Percentiles rank a stretch among this genome's conserved stretches.
Evolutionary conservation across 2,329 filamentous ascomycete genomes (phyloP).

Genomic region (Sordariomycetes sp.): DNA sequence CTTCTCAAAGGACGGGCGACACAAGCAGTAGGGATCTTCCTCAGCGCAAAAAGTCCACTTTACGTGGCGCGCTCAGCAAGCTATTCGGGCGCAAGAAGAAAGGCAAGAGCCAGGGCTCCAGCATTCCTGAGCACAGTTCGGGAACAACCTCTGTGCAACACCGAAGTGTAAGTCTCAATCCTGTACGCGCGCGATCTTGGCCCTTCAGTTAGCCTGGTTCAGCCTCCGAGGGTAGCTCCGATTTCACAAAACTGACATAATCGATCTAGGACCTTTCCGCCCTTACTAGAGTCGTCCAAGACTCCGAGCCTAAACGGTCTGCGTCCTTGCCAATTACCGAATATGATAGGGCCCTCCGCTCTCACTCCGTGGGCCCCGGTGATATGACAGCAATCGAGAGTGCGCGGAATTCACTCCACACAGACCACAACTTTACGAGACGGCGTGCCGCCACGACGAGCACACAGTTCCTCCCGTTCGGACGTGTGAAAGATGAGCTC

Average conservation of each 20-base stretch:
- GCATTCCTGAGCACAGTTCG: not conserved
- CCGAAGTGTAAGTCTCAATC: slow-evolving; percentile 1
- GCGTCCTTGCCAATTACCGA: slow-evolving; percentile 50
- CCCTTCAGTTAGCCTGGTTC: not conserved
- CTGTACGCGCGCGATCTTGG: not conserved
- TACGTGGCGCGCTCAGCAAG: slow-evolving; percentile 44
- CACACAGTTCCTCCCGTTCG: slow-evolving; percentile 26
- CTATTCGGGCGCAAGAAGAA: slow-evolving; percentile 50
- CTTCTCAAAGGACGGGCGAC: slow-evolving; percentile 20
- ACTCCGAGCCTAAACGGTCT: slow-evolving; percentile 39
- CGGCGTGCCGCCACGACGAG: slow-evolving; percentile 30
- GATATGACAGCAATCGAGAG: slow-evolving; percentile 43
- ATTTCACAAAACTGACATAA: not conserved
- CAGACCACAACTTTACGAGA: slow-evolving; percentile 26
- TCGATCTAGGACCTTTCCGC: not conserved
- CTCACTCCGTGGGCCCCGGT: slow-evolving; percentile 48
- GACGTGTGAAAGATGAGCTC: slow-evolving; percentile 23
- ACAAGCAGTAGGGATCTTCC: slow-evolving; percentile 20
- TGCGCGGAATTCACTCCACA: slow-evolving; percentile 40
- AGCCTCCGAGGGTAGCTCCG: not conserved
- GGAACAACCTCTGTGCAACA: slow-evolving; percentile 1
- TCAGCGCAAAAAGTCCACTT: slow-evolving; percentile 45
- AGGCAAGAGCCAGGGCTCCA: slow-evolving; percentile 19
- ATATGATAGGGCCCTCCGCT: slow-evolving; percentile 48
- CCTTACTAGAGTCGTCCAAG: slow-evolving; percentile 1